Evolutionary conservation across 2,329 filamentous ascomycete genomes (phyloP).

Genomic region (Epichloe sp.): DNA sequence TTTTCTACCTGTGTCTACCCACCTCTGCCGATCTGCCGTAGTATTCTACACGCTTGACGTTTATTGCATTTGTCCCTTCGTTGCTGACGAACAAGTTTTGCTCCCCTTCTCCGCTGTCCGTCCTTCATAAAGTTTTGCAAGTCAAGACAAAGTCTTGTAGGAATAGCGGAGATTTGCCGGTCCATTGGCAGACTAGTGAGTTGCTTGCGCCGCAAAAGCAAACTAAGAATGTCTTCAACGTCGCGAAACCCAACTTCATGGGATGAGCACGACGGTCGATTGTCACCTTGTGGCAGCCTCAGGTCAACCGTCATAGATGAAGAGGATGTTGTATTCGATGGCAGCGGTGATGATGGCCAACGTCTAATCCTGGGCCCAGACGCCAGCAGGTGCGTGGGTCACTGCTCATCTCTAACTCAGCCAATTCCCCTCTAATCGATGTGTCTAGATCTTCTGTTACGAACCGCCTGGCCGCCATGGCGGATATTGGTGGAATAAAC

Average conservation of each 20-base stretch:
- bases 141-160: neutral
- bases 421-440: neutral
- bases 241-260: conserved; percentile 29
- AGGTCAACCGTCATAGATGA: conserved; percentile 30
- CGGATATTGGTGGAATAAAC: conserved; percentile 78
- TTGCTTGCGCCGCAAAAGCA: neutral
- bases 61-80: neutral
- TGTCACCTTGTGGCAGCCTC: conserved; percentile 29
- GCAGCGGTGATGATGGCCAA: conserved; percentile 21
- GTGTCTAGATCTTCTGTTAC: conserved; percentile 43
- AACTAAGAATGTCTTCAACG: conserved; percentile 4
- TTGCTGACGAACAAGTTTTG: neutral
- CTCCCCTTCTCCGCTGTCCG: no score
- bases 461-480: conserved; percentile 41
- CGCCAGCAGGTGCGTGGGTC: conserved; percentile 17
- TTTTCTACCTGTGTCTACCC: neutral
- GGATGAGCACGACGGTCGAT: conserved; percentile 32
- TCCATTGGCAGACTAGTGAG: neutral
- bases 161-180: neutral
- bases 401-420: neutral
- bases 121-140: no score
- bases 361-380: conserved; percentile 11
- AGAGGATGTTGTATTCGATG: conserved; percentile 32
- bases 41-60: no score
- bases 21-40: neutral